These are phyloP conservation scores for Vitis hybrid DNA, from an alignment of 177 flowering plant genomes.

Conservation along the genomic window DNA sequence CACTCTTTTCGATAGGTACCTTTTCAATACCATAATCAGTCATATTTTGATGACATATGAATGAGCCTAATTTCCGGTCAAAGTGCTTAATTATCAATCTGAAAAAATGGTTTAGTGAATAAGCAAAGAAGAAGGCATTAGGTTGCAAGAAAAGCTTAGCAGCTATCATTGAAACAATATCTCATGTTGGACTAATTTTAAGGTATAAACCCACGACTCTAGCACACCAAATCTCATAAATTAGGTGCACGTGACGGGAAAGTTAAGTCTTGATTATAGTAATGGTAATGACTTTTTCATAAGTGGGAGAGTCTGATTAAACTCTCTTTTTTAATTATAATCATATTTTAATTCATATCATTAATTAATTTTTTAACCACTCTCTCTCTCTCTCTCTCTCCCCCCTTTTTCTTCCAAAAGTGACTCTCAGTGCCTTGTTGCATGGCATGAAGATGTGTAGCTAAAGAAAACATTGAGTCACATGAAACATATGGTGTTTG, in stretches of 20 bases:
- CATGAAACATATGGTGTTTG: neutral
- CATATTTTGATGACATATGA: too few relatives aligned
- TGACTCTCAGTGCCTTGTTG: too few relatives aligned
- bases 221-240: slow-evolving; percentile 1
- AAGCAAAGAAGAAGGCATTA: too few relatives aligned
- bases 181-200: neutral
- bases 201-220: neutral
- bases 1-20: too few relatives aligned
- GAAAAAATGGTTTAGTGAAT: too few relatives aligned
- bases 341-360: neutral
- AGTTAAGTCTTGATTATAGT: slow-evolving; percentile 8
- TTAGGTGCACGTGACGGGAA: slow-evolving; percentile 18
- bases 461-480: too few relatives aligned
- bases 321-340: neutral
- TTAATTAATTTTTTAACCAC: neutral
- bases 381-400: slow-evolving; percentile 5
- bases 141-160: too few relatives aligned
- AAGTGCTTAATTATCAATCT: too few relatives aligned
- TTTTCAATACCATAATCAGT: too few relatives aligned
- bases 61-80: too few relatives aligned
- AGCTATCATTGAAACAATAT: too few relatives aligned
- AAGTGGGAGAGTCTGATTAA: slow-evolving; percentile 13
- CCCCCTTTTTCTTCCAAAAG: neutral
- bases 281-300: slow-evolving; percentile 3
- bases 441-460: too few relatives aligned